These are phyloP conservation scores for Prunus mira DNA, from an alignment of 306 rosid genomes.

Conservation along the genomic window DNA sequence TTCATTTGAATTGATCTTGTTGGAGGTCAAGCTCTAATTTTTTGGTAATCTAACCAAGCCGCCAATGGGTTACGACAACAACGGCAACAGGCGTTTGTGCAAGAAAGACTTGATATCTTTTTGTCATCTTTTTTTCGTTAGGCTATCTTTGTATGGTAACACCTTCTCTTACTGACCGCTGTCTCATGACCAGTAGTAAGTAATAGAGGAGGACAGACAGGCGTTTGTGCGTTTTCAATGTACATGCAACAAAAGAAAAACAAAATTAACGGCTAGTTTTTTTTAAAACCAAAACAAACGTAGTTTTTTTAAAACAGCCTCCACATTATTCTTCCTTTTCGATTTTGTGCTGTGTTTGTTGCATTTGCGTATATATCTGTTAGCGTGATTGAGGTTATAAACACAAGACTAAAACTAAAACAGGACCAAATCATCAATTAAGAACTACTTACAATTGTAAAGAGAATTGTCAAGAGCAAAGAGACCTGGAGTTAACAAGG, in stretches of 20 bases:
- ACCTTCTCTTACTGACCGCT: background rate
- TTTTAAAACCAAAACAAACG: background rate
- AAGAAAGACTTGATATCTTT: background rate
- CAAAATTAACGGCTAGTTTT: background rate
- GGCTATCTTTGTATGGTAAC: background rate
- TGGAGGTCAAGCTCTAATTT: background rate
- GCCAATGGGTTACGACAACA: too few relatives aligned
- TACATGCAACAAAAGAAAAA: background rate
- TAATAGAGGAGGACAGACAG: background rate
- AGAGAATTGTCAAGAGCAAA: too few relatives aligned
- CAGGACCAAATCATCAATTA: too few relatives aligned
- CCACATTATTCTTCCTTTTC: too few relatives aligned
- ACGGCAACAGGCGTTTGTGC: background rate
- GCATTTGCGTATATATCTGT: too few relatives aligned
- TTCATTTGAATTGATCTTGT: background rate
- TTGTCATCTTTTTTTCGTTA: background rate
- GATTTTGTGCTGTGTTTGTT: too few relatives aligned
- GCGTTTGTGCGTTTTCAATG: background rate
- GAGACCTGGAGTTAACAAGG: too few relatives aligned
- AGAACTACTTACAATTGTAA: too few relatives aligned
- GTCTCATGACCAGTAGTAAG: too few relatives aligned
- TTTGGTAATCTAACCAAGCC: background rate
- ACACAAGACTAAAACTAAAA: too few relatives aligned
- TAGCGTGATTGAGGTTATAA: too few relatives aligned
- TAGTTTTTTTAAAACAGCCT: background rate